These are phyloP conservation scores for Euphorbia peplus DNA, from an alignment of 345 rosid species.

Conservation along the genomic window DNA sequence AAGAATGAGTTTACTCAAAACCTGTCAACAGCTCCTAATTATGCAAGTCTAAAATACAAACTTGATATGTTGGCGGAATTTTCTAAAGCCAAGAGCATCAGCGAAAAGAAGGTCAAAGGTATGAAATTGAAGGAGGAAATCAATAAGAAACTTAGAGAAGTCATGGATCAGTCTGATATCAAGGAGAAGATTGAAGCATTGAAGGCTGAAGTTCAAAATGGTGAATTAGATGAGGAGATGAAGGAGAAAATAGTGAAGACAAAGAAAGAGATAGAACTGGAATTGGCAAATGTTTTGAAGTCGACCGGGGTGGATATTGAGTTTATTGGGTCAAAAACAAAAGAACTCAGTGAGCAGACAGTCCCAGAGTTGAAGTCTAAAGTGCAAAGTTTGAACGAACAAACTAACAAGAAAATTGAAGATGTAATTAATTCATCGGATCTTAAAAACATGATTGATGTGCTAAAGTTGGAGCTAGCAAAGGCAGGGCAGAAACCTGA, in stretches of 20 bases:
- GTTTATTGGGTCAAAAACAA: slow-evolving; percentile 35
- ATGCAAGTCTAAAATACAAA: slow-evolving; percentile 57
- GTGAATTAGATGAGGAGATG: slow-evolving; percentile 49
- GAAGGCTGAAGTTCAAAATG: slow-evolving; percentile 47
- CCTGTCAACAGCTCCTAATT: slow-evolving; percentile 58
- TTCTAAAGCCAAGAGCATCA: slow-evolving; percentile 48
- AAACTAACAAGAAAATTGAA: slow-evolving; percentile 53
- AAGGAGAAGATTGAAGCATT: slow-evolving; percentile 64
- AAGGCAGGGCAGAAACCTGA: slow-evolving; percentile 55
- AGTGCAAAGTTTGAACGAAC: slow-evolving; percentile 48
- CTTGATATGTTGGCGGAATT: slow-evolving; percentile 68
- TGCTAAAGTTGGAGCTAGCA: slow-evolving; percentile 57
- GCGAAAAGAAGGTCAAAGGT: slow-evolving; percentile 34
- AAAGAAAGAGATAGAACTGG: slow-evolving; percentile 52
- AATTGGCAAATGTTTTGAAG: slow-evolving; percentile 43
- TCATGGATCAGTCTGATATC: slow-evolving; percentile 48
- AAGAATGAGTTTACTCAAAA: slow-evolving; percentile 52
- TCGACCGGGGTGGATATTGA: slow-evolving; percentile 61
- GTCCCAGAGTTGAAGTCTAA: slow-evolving; percentile 35
- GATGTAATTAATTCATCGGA: slow-evolving; percentile 49
- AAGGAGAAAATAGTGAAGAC: slow-evolving; percentile 46
- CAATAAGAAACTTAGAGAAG: slow-evolving; percentile 56
- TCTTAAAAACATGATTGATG: slow-evolving; percentile 54
- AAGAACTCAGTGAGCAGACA: slow-evolving; percentile 32
- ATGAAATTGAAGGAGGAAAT: slow-evolving; percentile 44